Conservation (phyloP, 2,329 filamentous ascomycete species). For the Emmonsia crescens region DNA sequence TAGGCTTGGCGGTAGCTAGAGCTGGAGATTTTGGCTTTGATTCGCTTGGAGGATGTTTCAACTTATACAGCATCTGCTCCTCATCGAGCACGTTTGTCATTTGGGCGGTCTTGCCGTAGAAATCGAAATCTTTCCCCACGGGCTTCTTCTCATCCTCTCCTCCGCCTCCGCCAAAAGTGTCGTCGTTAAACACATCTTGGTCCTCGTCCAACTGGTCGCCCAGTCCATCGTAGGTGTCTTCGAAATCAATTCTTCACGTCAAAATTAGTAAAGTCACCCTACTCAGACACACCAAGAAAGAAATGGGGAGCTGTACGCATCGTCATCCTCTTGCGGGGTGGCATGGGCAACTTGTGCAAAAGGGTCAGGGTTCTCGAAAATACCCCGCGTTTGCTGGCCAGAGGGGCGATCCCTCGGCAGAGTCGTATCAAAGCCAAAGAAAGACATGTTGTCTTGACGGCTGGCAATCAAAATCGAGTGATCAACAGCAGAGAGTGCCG, state of each 20-base stretch:
- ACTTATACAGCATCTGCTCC: slow-evolving; percentile 74
- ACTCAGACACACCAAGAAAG: slow-evolving; percentile 18
- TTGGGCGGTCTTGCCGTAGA: slow-evolving; percentile 84
- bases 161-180: slow-evolving; percentile 63
- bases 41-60: slow-evolving; percentile 46
- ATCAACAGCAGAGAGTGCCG: not conserved
- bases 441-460: slow-evolving; percentile 54
- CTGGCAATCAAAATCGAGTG: not conserved
- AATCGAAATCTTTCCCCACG: slow-evolving; percentile 91
- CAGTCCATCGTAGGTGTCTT: slow-evolving; percentile 93
- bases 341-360: slow-evolving; percentile 69
- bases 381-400: slow-evolving; percentile 53
- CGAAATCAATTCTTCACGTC: slow-evolving; percentile 62
- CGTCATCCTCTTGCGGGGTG: slow-evolving; percentile 44
- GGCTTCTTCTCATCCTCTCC: slow-evolving; percentile 36
- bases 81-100: slow-evolving; percentile 79
- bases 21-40: slow-evolving; percentile 21
- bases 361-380: slow-evolving; percentile 77
- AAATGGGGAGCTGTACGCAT: slow-evolving; percentile 43
- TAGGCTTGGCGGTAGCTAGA: slow-evolving; percentile 43
- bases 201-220: slow-evolving; percentile 84
- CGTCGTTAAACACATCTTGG: slow-evolving; percentile 91
- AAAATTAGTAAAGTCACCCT: slow-evolving; percentile 4
- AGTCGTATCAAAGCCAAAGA: slow-evolving; percentile 76
- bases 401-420: slow-evolving; percentile 58